Percentiles rank a stretch among this genome's conserved stretches.
Conservation (phyloP, 1,284 basidiomycete genomes). For the Peniophora sp. region DNA sequence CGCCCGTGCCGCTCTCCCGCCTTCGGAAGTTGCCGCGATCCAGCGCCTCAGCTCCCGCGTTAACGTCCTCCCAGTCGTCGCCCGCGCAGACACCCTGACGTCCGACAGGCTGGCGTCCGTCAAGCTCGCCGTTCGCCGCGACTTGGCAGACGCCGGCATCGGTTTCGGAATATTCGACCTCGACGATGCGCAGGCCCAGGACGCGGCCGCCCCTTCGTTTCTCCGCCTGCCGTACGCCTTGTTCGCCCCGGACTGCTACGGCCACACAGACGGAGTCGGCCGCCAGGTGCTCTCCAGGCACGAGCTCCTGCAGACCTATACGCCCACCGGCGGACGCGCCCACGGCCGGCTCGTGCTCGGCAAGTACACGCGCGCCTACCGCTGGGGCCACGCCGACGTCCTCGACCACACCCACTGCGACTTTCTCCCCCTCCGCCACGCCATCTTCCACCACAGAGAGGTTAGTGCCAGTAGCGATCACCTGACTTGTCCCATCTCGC, state of each 20-base stretch:
- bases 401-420: slow-evolving; percentile 72
- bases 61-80: slow-evolving; percentile 92
- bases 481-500: slow-evolving; percentile 8
- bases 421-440: slow-evolving; percentile 62
- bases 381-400: slow-evolving; percentile 75
- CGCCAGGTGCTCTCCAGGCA: slow-evolving; percentile 47
- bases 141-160: slow-evolving; percentile 73
- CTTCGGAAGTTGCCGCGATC: slow-evolving; percentile 85
- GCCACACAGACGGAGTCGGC: slow-evolving; percentile 69
- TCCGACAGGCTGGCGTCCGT: slow-evolving; percentile 77
- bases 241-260: slow-evolving; percentile 72
- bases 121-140: slow-evolving; percentile 68
- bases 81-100: slow-evolving; percentile 85
- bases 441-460: slow-evolving; percentile 78
- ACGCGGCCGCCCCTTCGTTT: slow-evolving; percentile 39
- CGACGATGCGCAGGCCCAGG: slow-evolving; percentile 28
- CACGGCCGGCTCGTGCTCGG: slow-evolving; percentile 44
- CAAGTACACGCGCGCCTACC: slow-evolving; percentile 61
- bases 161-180: slow-evolving; percentile 79
- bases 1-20: slow-evolving; percentile 55
- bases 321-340: slow-evolving; percentile 33
- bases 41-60: slow-evolving; percentile 84
- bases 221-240: slow-evolving; percentile 68
- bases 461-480: slow-evolving; percentile 33
- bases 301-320: slow-evolving; percentile 64